These are phyloP conservation scores for Crinitomyces ghanaensis DNA, from an alignment of 805 yeast species.

Conservation along the genomic window DNA sequence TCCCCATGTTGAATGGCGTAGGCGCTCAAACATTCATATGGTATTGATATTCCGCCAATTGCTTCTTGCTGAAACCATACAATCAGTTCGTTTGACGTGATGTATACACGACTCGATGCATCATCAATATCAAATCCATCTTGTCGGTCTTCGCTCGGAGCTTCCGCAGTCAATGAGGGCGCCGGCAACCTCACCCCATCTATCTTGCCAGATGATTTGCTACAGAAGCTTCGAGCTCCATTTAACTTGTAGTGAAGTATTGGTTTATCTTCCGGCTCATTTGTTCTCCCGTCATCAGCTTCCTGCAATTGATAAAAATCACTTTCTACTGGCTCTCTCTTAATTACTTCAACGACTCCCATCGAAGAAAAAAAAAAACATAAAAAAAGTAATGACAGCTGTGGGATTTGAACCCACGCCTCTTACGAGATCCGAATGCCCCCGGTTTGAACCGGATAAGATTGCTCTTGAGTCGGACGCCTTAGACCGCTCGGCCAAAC, in stretches of 20 bases:
- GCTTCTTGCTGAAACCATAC: slow-evolving; percentile 16
- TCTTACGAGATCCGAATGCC: slow-evolving; percentile 52
- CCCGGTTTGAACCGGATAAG: slow-evolving; percentile 32
- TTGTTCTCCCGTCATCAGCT: not conserved
- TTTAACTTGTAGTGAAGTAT: too few species aligned
- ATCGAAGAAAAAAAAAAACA: slow-evolving; percentile 1
- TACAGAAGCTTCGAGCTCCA: too few species aligned
- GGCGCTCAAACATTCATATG: slow-evolving; percentile 17
- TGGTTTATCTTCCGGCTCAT: not conserved
- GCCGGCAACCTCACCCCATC: too few species aligned
- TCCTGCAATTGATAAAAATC: slow-evolving; percentile 1
- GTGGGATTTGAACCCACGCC: slow-evolving; percentile 85
- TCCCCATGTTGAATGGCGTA: slow-evolving; percentile 18
- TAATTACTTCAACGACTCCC: not conserved
- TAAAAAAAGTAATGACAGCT: slow-evolving; percentile 46
- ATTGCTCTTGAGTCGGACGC: slow-evolving; percentile 50
- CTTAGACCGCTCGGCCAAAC: slow-evolving; percentile 65
- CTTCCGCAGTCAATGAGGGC: not conserved
- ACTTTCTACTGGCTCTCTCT: not conserved
- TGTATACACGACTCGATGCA: slow-evolving; percentile 11
- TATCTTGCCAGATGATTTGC: too few species aligned
- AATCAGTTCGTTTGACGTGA: slow-evolving; percentile 19
- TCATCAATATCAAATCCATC: not conserved
- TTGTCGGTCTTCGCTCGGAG: not conserved
- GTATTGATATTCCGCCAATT: slow-evolving; percentile 15